These are phyloP conservation scores for Oryza meridionalis DNA, from an alignment of 176 grass and related monocot species.

Conservation along the genomic window DNA sequence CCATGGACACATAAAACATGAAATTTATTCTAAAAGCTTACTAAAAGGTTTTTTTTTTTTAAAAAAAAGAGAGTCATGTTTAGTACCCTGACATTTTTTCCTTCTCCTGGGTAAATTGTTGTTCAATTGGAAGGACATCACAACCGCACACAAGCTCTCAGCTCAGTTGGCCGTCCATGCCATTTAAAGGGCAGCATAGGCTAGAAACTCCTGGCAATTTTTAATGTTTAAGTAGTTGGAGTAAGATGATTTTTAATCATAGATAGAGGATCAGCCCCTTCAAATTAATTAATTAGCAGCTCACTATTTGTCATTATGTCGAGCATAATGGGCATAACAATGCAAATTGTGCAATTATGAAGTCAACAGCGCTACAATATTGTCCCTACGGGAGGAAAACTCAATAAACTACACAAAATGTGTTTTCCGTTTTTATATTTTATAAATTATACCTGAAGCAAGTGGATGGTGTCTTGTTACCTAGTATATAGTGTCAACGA, in stretches of 20 bases:
- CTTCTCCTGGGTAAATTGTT: background rate
- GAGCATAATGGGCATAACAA: slow-evolving; percentile 6
- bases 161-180: too few species aligned
- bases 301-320: background rate
- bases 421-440: background rate
- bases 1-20: too few species aligned
- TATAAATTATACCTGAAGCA: background rate
- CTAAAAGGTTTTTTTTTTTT: too few species aligned
- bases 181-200: background rate
- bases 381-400: background rate
- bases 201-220: background rate
- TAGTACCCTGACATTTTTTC: background rate
- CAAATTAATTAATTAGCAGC: background rate
- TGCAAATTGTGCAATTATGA: slow-evolving; percentile 2
- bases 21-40: too few species aligned
- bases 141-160: background rate
- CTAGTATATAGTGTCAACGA: background rate
- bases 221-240: too few species aligned
- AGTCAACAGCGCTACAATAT: background rate
- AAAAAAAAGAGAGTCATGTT: too few species aligned
- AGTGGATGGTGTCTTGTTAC: background rate
- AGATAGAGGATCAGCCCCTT: background rate
- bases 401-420: background rate
- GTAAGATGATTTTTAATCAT: background rate
- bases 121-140: background rate